Conservation (phyloP, 2,329 filamentous ascomycete species). For the Macrophomina phaseolina region DNA sequence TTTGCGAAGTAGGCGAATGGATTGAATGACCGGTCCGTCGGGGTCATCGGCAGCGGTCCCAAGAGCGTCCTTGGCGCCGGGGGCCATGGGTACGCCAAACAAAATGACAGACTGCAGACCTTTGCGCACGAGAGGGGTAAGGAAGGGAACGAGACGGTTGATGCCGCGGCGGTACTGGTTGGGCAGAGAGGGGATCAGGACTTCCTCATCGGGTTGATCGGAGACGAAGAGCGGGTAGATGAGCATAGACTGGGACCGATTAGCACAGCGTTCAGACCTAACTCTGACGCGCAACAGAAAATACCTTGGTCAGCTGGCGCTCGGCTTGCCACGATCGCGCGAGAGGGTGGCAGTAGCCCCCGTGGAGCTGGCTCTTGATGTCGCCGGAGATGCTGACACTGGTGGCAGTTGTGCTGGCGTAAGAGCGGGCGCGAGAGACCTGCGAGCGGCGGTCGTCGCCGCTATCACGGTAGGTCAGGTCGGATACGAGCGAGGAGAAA, state of each 20-base stretch:
- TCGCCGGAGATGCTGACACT: conserved; percentile 59
- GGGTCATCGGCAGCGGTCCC: conserved; percentile 94
- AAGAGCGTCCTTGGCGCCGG: conserved; percentile 84
- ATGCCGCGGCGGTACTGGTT: conserved; percentile 88
- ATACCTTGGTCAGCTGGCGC: conserved; percentile 57
- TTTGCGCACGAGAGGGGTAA: conserved; percentile 85
- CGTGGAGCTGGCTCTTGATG: conserved; percentile 58
- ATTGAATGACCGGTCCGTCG: conserved; percentile 85
- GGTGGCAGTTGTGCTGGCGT: conserved; percentile 58
- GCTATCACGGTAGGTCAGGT: conserved; percentile 56
- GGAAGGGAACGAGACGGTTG: conserved; percentile 82
- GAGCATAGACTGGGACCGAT: conserved; percentile 79
- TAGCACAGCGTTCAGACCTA: neutral
- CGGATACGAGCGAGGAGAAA: conserved; percentile 59
- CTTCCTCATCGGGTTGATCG: conserved; percentile 91
- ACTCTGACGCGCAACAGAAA: conserved; percentile 11
- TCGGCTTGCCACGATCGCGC: conserved; percentile 59
- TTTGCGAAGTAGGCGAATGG: conserved; percentile 81
- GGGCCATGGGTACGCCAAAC: conserved; percentile 87
- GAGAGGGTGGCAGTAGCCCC: conserved; percentile 58
- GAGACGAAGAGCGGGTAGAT: conserved; percentile 98
- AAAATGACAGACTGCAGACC: conserved; percentile 92
- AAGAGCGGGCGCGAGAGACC: conserved; percentile 54
- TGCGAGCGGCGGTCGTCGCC: conserved; percentile 50
- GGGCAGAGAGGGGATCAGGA: conserved; percentile 85